These are phyloP conservation scores for Kockiozyma suomiensis DNA, from an alignment of 805 yeast species.

Conservation along the genomic window DNA sequence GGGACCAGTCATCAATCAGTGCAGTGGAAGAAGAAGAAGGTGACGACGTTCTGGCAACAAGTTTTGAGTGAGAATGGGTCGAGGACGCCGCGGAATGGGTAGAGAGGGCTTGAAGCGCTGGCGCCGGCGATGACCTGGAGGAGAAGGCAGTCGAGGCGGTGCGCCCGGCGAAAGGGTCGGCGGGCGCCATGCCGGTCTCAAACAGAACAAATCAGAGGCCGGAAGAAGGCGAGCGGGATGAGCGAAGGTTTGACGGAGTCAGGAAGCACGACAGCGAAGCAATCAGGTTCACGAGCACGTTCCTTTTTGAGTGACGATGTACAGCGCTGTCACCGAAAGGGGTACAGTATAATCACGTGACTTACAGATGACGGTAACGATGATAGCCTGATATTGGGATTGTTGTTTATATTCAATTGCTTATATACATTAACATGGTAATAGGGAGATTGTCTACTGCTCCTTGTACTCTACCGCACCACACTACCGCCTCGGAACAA, in stretches of 20 bases:
- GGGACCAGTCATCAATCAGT: constrained; percentile 28
- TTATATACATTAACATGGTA: too few species aligned
- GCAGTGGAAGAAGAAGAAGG: constrained; percentile 23
- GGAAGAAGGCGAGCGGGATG: neutral
- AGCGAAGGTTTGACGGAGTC: neutral
- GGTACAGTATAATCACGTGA: too few species aligned
- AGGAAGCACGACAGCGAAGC: neutral
- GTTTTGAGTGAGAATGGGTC: neutral
- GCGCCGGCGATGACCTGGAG: neutral
- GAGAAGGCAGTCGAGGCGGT: constrained; percentile 2
- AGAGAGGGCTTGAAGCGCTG: neutral
- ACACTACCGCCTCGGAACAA: constrained; percentile 46
- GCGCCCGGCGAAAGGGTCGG: constrained; percentile 17
- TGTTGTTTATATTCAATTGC: neutral
- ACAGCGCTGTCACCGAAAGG: too few species aligned
- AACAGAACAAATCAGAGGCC: neutral
- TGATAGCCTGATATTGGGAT: too few species aligned
- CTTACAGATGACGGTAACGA: too few species aligned
- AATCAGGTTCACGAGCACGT: too few species aligned
- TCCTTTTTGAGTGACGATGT: too few species aligned
- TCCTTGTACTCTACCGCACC: neutral
- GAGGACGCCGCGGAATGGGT: constrained; percentile 1
- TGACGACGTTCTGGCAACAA: constrained; percentile 1
- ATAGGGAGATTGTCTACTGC: neutral
- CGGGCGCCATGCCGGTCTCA: constrained; percentile 12